Percentiles rank a stretch among this genome's conserved stretches.
Evolutionary conservation across 805 yeast species (phyloP).

Genomic region (Maudiozyma barnettii): DNA sequence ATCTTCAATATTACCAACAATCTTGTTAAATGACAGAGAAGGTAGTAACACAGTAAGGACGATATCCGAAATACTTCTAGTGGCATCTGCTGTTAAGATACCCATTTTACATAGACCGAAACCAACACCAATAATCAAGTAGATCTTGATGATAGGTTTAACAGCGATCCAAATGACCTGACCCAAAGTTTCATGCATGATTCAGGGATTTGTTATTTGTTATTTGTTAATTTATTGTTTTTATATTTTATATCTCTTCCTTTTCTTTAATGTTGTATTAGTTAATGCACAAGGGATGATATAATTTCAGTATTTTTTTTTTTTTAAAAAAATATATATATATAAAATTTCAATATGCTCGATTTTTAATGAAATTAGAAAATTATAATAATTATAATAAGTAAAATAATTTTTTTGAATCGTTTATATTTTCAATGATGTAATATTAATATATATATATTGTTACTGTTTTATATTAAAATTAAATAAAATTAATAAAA

Average conservation of each 20-base stretch:
- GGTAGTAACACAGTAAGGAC: slow-evolving; percentile 58
- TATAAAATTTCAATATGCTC: no score
- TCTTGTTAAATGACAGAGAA: slow-evolving; percentile 51
- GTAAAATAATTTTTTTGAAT: no score
- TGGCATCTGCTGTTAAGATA: slow-evolving; percentile 52
- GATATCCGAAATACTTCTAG: slow-evolving; percentile 53
- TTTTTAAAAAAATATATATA: no score
- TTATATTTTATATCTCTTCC: not conserved
- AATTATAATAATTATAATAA: no score
- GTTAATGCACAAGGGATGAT: no score
- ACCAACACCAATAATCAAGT: slow-evolving; percentile 62
- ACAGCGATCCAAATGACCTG: slow-evolving; percentile 41
- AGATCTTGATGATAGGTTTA: slow-evolving; percentile 69
- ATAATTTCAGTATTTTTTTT: no score
- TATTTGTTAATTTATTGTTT: not conserved
- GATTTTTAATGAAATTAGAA: no score
- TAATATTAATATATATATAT: no score
- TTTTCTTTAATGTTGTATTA: no score
- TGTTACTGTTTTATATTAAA: no score
- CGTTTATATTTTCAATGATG: no score
- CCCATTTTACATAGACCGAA: slow-evolving; percentile 48
- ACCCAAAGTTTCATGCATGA: slow-evolving; percentile 22
- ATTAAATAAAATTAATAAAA: no score
- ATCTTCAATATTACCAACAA: slow-evolving; percentile 51
- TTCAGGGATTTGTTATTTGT: not conserved